Evolutionary conservation across 2,329 filamentous ascomycete species (phyloP).

Genomic region (Myriangium duriaei): DNA sequence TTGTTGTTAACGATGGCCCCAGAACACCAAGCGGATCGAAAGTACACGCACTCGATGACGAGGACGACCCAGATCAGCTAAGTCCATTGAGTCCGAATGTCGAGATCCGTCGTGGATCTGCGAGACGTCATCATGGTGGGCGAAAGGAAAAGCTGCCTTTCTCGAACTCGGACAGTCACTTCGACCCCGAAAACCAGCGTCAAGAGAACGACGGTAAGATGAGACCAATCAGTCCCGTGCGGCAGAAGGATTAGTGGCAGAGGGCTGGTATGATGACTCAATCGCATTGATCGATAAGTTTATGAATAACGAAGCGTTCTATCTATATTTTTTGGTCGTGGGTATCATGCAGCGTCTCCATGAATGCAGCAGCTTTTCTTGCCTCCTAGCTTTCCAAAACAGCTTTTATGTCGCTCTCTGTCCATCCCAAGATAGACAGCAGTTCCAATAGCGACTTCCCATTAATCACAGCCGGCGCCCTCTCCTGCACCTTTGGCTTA

Average conservation of each 20-base stretch:
- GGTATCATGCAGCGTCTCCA: slow-evolving; percentile 8
- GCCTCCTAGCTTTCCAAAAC: slow-evolving; percentile 8
- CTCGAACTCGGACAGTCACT: too few relatives aligned
- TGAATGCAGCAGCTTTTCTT: slow-evolving; percentile 1
- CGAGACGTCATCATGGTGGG: slow-evolving; percentile 4
- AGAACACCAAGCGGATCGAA: background rate
- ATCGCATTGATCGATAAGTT: too few relatives aligned
- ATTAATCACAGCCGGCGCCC: slow-evolving; percentile 62
- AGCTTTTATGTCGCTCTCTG: slow-evolving; percentile 17
- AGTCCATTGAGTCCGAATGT: slow-evolving; percentile 11
- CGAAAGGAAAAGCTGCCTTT: too few relatives aligned
- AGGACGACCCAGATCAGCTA: background rate
- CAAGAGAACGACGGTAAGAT: too few relatives aligned
- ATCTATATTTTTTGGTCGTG: slow-evolving; percentile 7
- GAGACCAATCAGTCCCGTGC: too few relatives aligned
- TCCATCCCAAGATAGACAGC: slow-evolving; percentile 55
- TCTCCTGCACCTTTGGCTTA: slow-evolving; percentile 68
- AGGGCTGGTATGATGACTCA: too few relatives aligned
- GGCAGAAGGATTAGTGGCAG: too few relatives aligned
- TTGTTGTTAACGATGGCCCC: too few relatives aligned
- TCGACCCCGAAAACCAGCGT: too few relatives aligned
- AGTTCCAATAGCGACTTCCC: slow-evolving; percentile 58
- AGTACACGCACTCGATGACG: background rate
- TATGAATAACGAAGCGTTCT: too few relatives aligned
- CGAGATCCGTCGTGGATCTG: slow-evolving; percentile 8